A percentile compares a stretch with the other conserved stretches of the same genome.
Conservation (phyloP, 495 filamentous ascomycete genomes). For the Venustampulla echinocandica region DNA sequence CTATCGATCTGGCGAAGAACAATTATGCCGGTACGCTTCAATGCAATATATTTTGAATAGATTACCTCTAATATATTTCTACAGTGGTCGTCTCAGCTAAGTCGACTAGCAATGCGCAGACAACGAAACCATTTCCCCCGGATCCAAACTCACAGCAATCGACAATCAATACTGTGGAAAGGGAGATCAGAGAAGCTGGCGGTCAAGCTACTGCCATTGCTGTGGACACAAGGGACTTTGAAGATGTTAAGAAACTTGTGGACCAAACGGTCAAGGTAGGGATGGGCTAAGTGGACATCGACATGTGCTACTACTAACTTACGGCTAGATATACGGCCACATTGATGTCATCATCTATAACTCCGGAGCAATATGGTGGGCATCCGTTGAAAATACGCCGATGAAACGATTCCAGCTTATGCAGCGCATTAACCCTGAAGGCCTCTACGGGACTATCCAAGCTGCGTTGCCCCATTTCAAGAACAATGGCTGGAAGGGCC, state of each 20-base stretch:
- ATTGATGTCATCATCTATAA: conserved; percentile 77
- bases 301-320: background rate
- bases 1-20: conserved; percentile 62
- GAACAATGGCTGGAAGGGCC: conserved; percentile 42
- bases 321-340: conserved; percentile 42
- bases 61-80: background rate
- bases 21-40: conserved; percentile 57
- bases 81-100: conserved; percentile 78
- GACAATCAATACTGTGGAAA: conserved; percentile 76
- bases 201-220: conserved; percentile 56
- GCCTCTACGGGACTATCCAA: conserved; percentile 61
- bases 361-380: conserved; percentile 83
- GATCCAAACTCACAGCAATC: conserved; percentile 72
- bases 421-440: conserved; percentile 74
- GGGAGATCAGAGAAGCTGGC: conserved; percentile 62
- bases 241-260: conserved; percentile 55
- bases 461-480: conserved; percentile 54
- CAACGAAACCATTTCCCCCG: conserved; percentile 57
- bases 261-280: conserved; percentile 46
- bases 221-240: conserved; percentile 59
- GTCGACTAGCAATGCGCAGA: conserved; percentile 55
- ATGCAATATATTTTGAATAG: background rate
- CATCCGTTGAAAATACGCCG: conserved; percentile 62
- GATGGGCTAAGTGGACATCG: background rate
- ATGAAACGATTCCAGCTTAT: conserved; percentile 73